These are phyloP conservation scores for Phytophthora meadii DNA, from an alignment of 352 stramenopile species.

Conservation along the genomic window DNA sequence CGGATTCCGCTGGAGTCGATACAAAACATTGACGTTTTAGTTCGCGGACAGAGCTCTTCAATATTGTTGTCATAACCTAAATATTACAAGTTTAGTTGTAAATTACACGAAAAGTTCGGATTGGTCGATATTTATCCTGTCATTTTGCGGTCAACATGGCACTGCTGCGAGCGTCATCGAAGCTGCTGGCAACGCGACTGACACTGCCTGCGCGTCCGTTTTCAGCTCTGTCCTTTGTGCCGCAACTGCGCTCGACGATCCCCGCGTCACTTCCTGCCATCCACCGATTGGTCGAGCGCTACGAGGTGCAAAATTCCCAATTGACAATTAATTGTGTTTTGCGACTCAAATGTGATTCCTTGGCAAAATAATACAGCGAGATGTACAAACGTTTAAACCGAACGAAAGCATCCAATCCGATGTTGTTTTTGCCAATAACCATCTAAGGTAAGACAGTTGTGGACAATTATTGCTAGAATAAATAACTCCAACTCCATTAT, in stretches of 20 bases:
- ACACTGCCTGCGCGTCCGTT: conserved; percentile 10
- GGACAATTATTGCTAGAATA: not conserved
- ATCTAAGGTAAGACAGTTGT: conserved; percentile 48
- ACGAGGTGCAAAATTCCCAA: conserved; percentile 40
- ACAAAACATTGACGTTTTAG: no score
- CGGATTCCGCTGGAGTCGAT: no score
- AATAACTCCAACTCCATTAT: conserved; percentile 3
- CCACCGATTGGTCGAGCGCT: conserved; percentile 50
- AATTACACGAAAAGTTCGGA: not conserved
- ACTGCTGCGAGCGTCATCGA: conserved; percentile 13
- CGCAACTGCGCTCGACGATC: conserved; percentile 58
- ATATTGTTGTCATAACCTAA: no score
- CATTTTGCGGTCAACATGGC: conserved; percentile 10
- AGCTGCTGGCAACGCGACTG: conserved; percentile 19
- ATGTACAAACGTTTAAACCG: conserved; percentile 53
- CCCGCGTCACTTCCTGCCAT: conserved; percentile 49
- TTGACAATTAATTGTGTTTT: not conserved
- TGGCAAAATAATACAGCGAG: conserved; percentile 29
- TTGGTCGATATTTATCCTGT: conserved; percentile 4
- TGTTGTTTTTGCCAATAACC: conserved; percentile 82
- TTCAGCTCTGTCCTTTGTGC: conserved; percentile 55
- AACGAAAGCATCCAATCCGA: conserved; percentile 49
- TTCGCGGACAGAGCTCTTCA: no score
- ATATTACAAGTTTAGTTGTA: no score
- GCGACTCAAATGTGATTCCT: not conserved